A percentile compares a stretch with the other conserved stretches of the same genome.
These are phyloP conservation scores for Furcasterigmium sp. DNA, from an alignment of 2,329 filamentous ascomycete species.

Conservation along the genomic window DNA sequence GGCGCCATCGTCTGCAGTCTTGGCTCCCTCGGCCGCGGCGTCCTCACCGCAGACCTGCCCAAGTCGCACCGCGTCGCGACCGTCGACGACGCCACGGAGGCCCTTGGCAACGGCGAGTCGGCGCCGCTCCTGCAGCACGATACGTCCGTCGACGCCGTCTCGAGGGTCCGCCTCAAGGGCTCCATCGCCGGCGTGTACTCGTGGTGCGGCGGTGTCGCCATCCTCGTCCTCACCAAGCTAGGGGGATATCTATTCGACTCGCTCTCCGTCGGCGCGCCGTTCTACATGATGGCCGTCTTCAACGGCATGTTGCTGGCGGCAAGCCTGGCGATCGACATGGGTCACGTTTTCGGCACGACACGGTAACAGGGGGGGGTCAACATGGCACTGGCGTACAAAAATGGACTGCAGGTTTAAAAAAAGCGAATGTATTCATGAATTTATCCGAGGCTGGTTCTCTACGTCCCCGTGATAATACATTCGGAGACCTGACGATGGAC, in stretches of 20 bases:
- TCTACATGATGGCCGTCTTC: constrained; percentile 90
- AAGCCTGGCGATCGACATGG: constrained; percentile 45
- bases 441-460: no score
- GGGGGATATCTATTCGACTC: constrained; percentile 83
- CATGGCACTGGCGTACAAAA: background rate
- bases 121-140: constrained; percentile 31
- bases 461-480: no score
- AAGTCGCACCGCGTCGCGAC: constrained; percentile 20
- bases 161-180: constrained; percentile 69
- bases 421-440: background rate
- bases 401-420: background rate
- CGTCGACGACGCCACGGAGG: constrained; percentile 12
- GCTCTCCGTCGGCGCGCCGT: constrained; percentile 70
- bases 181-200: constrained; percentile 94
- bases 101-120: constrained; percentile 32
- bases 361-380: background rate
- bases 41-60: constrained; percentile 51
- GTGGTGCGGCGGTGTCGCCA: constrained; percentile 82
- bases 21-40: constrained; percentile 77
- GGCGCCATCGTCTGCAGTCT: constrained; percentile 94
- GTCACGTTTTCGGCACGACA: constrained; percentile 27
- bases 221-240: constrained; percentile 84
- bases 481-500: no score
- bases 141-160: constrained; percentile 24
- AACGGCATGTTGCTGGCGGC: constrained; percentile 67